These are phyloP conservation scores for Botrytis fragariae DNA, from an alignment of 2,329 filamentous ascomycete species.

Conservation along the genomic window DNA sequence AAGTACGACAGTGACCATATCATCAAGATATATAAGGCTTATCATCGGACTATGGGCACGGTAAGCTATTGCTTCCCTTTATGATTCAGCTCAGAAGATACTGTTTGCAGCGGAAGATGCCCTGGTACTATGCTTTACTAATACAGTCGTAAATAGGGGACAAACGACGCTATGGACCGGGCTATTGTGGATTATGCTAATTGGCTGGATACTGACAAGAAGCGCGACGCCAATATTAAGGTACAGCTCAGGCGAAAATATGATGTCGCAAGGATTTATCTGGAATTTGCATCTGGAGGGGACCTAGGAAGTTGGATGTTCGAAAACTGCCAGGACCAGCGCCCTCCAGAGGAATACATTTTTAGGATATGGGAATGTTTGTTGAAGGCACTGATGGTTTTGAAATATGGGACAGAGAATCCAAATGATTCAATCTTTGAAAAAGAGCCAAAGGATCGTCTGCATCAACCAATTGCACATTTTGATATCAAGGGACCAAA, in stretches of 20 bases:
- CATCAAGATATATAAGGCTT: constrained; percentile 12
- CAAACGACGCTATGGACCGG: not conserved
- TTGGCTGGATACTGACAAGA: not conserved
- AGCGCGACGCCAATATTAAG: not conserved
- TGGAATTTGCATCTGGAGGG: constrained; percentile 6
- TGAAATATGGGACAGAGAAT: constrained; percentile 9
- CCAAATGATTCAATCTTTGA: not conserved
- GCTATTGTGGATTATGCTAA: not conserved
- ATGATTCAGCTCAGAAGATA: not conserved
- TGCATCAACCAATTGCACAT: not conserved
- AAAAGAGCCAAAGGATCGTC: not conserved
- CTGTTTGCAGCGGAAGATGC: not conserved
- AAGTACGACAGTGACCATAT: constrained; percentile 11
- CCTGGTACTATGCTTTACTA: not conserved
- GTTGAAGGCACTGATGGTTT: not conserved
- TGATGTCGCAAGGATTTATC: constrained; percentile 6
- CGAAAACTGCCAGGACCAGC: fast-evolving
- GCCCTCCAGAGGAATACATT: not conserved
- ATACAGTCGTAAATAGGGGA: not conserved
- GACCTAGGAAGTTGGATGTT: not conserved
- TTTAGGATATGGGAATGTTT: constrained; percentile 18
- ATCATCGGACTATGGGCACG: constrained; percentile 4
- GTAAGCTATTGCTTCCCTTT: not conserved
- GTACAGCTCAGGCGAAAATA: not conserved
- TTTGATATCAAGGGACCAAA: constrained; percentile 5